phyloP scores from a whole-genome alignment of 148 eudicot species.

The Persicaria maculosa region DNA sequence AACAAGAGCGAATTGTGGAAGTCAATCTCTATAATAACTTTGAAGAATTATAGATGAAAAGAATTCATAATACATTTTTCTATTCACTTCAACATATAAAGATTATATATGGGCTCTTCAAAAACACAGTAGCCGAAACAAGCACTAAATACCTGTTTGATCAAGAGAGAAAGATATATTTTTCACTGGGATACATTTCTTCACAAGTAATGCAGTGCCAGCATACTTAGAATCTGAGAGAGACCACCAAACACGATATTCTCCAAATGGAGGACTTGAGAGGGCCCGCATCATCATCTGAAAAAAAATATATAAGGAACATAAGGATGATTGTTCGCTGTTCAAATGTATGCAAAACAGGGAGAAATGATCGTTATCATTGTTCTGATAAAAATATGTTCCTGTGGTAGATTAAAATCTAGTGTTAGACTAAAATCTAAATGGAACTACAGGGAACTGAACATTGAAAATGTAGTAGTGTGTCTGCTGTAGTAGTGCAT shows the following conservation, averaged over 20 bases:
- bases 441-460: no score
- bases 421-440: no score
- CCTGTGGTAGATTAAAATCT: neutral
- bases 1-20: conserved; percentile 15
- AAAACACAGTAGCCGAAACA: neutral
- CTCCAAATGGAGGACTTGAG: conserved; percentile 65
- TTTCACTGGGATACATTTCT: conserved; percentile 64
- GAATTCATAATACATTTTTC: neutral
- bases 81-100: neutral
- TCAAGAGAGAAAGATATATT: conserved; percentile 84
- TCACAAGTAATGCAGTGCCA: conserved; percentile 88
- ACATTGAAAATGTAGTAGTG: no score
- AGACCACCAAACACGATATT: conserved; percentile 95
- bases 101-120: neutral
- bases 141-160: conserved; percentile 43
- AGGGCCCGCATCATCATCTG: conserved; percentile 86
- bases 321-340: neutral
- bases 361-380: neutral
- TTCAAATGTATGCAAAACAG: neutral
- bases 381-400: neutral
- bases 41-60: neutral
- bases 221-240: conserved; percentile 97
- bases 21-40: conserved; percentile 3
- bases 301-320: conserved; percentile 1
- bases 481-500: no score